Conservation (phyloP, 1,284 basidiomycete genomes). For the Microbotryum intermedium region DNA sequence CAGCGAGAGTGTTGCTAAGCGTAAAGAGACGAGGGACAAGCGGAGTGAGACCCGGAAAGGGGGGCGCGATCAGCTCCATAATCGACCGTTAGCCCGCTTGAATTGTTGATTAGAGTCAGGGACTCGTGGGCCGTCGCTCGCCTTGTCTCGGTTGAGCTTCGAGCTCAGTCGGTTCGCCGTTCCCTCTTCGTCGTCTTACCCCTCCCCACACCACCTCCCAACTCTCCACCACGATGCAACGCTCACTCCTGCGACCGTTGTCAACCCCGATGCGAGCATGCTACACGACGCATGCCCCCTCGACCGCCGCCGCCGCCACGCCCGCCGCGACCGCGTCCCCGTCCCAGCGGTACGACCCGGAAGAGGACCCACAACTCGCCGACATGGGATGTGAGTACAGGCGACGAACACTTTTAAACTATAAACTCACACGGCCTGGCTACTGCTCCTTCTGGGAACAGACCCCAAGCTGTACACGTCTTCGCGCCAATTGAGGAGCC, state of each 20-base stretch:
- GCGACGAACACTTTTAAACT: not conserved
- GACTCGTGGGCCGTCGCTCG: not conserved
- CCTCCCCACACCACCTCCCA: not conserved
- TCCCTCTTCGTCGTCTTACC: no score
- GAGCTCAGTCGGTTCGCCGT: not conserved
- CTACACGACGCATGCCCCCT: constrained; percentile 3
- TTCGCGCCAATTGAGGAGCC: constrained; percentile 25
- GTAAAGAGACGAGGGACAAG: no score
- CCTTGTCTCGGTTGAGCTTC: no score
- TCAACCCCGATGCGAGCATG: not conserved
- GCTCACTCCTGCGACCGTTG: not conserved
- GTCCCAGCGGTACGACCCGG: constrained; percentile 22
- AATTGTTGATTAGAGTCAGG: not conserved
- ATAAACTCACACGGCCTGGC: not conserved
- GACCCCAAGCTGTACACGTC: constrained; percentile 26
- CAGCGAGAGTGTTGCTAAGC: no score
- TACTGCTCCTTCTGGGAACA: not conserved
- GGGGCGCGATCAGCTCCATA: no score
- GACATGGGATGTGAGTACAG: constrained; percentile 18
- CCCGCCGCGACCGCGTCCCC: constrained; percentile 10
- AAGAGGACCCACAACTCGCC: constrained; percentile 29
- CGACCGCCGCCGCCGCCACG: constrained; percentile 10
- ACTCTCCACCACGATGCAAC: not conserved
- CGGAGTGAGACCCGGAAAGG: no score
- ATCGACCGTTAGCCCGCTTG: not conserved